These are phyloP conservation scores for Vicia sativa DNA, from an alignment of 306 rosid genomes.

Conservation along the genomic window DNA sequence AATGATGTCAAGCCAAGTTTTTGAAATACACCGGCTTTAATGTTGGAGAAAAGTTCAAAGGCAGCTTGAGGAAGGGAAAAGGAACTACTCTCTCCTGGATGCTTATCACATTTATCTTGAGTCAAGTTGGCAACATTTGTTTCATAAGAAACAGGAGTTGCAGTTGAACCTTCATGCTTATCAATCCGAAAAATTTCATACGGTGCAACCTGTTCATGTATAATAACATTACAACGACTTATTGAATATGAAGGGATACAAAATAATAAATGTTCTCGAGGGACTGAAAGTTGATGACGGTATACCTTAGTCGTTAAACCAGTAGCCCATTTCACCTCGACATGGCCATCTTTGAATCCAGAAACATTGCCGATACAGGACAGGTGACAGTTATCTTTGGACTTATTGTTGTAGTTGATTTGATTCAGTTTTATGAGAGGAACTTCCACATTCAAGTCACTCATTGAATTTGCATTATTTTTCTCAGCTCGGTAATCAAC, in stretches of 20 bases:
- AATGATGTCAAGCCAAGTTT: conserved; percentile 56
- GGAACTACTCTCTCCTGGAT: conserved; percentile 58
- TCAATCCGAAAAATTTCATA: conserved; percentile 73
- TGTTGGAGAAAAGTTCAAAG: conserved; percentile 64
- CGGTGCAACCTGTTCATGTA: conserved; percentile 68
- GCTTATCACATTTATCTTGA: conserved; percentile 46
- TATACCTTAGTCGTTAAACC: conserved; percentile 75
- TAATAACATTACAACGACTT: conserved; percentile 18
- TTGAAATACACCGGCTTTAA: conserved; percentile 61
- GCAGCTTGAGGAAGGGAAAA: conserved; percentile 75
- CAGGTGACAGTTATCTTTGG: conserved; percentile 51
- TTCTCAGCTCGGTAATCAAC: conserved; percentile 50
- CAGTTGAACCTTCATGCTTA: conserved; percentile 60
- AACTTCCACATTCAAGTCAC: conserved; percentile 43
- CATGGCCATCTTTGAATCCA: conserved; percentile 68
- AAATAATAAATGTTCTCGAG: not conserved
- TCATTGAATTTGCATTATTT: conserved; percentile 40
- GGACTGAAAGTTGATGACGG: too few species aligned
- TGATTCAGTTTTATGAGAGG: conserved; percentile 41
- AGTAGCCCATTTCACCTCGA: conserved; percentile 93
- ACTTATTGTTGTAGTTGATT: conserved; percentile 42
- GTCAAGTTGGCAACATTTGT: conserved; percentile 57
- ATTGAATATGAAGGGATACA: conserved; percentile 1
- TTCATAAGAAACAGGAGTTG: conserved; percentile 51
- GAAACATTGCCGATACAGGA: conserved; percentile 70